Base-by-base conservation (phyloP, 192 early-diverging fungal genomes). In the Cladochytrium replicatum region DNA sequence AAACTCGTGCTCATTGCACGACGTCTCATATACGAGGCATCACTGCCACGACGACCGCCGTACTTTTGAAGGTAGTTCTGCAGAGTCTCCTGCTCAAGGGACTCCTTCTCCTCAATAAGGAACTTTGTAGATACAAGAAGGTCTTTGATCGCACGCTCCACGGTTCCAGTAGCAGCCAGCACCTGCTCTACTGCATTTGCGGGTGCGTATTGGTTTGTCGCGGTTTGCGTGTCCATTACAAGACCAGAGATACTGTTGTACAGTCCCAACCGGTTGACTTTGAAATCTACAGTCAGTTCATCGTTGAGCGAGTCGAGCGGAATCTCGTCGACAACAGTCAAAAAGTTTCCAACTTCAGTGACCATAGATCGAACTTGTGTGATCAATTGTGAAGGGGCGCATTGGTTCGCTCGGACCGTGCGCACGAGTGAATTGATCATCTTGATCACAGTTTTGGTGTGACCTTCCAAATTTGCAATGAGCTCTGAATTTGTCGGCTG, bases 181-280 rank as follows among this genome's bases (percentile, higher is more conserved):
- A 83, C 67, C 49, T 80, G 71, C 19, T 78, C 70, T 6, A 73
- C 28, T 2, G 73, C 76, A 27, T 72, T 68, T 22, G 60, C 48
- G 23, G 74, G 68, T 15, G 76, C 63, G 49, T 74, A 65, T 1
- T 64, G 68, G 32, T 63, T 63, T 0, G 82, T 71, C 1, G 78
- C 73, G 4, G 65, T 58, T 28, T 75, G 64, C 22, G 75, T 77
- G 6, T 68, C 65, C 60, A 81, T 79, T 30, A 82, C 74, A 13
- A 87, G 54, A 13, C 66, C 66, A 1, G 82, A 69, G 26, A 86
- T 59, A 38, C 69, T 70, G 52, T 84, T 80, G 69, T 78, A 83
- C 24, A 87, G 58, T 3, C 59, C 49, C 38, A 80, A 71, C 48
- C 81, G 78, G 26, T 75, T 64, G 44, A 67, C 57, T 45, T 77